Evolutionary conservation across 2,329 filamentous ascomycete species (phyloP), one percentile per base, ranked within the genome.

Genomic region (Cordyceps fumosorosea): DNA sequence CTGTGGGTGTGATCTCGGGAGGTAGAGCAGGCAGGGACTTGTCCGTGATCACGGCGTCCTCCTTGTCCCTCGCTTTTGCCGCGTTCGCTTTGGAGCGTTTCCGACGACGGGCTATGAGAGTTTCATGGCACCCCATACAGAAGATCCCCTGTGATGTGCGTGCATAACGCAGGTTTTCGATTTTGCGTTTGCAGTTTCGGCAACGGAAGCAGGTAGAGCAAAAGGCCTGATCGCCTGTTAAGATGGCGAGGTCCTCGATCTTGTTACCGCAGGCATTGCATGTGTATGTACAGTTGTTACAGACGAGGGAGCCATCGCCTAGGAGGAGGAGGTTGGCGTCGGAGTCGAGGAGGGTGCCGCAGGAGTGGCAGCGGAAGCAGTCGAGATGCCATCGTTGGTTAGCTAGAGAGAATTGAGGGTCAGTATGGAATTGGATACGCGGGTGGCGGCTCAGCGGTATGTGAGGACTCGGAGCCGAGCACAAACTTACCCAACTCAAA

Each of bases 201-300:
- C 95, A 99, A 70, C 93, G 86, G 79, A 99, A 99, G 78, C 95
- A 99, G 62, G 91, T 93, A 50, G 93, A 92, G 77, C 95, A 99
- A 74, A 97, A 99, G 51, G 95, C 95, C 77, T 99, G 93, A 71
- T 99, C 95, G 66, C 95, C 95, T 0, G 95, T 99, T 67, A 99
- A 81, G 74, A 99, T 99, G 66, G 95, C 95, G 65, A 98, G 82
- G 73, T 99, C 95, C 74, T 99, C 95, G 68, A 99, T 99, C 81
- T 99, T 99, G 80, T 96, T 93, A 63, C 88, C 87, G 76, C 95
- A 99, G 60, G 93, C 93, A 75, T 88, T 96, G 81, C 95, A 99
- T 81, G 93, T 97, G 76, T 99, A 99, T 60, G 95, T 98, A 80
- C 95, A 99, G 77, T 97, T 96, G 80, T 96, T 98, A 83, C 95